Evolutionary conservation across 768 basidiomycete species (phyloP), one percentile per base, ranked within the genome.

Genomic region (Hypholoma fasciculare): DNA sequence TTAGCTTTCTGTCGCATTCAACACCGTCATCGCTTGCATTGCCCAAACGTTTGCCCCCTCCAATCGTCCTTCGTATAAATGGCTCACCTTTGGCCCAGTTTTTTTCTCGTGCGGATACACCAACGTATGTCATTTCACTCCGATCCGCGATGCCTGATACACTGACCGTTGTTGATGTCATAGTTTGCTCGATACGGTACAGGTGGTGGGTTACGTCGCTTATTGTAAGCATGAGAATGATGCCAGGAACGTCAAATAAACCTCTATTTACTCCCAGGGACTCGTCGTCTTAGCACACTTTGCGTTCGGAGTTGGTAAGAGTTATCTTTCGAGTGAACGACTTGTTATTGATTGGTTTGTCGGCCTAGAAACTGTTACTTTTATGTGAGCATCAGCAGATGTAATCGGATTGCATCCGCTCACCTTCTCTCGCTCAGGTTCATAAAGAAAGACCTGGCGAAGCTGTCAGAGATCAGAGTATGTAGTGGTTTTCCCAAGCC

Each of bases 401-500:
- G 23, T 6, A 37, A 7, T 2, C 12, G 7, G 4, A 14, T 12
- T 39, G 38, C 17, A 40, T 16, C 37, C 3, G 12, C 43, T 40
- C 30, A 19, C 17, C 11, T 37, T 26, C 40, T 40, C 46, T 46
- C 30, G n/a, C 2, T 55, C 50, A 75, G 76, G 60, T 76, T 76
- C 58, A 72, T 74, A 52, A 76, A 73, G 52, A 72, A 71, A 47
- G 67, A 74, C 34, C 65, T 78, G 13, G 54, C 56, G 4, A 67
- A 62, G 20, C 61, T 78, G n/a, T 61, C 70, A 11, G 68, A 75
- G 39, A 73, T 77, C 26, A 74, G 69, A 8, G 77, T 77, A 49
- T 17, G 67, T 59, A 57, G 78, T 78, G 1, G 52, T 77, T 12
- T 74, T 76, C 49, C 78, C 78, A 1, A 79, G 81, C 1, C 62